A percentile compares a stretch with the other conserved stretches of the same genome.
Conservation (phyloP, 176 grass and related monocot genomes). For the Typha latifolia region DNA sequence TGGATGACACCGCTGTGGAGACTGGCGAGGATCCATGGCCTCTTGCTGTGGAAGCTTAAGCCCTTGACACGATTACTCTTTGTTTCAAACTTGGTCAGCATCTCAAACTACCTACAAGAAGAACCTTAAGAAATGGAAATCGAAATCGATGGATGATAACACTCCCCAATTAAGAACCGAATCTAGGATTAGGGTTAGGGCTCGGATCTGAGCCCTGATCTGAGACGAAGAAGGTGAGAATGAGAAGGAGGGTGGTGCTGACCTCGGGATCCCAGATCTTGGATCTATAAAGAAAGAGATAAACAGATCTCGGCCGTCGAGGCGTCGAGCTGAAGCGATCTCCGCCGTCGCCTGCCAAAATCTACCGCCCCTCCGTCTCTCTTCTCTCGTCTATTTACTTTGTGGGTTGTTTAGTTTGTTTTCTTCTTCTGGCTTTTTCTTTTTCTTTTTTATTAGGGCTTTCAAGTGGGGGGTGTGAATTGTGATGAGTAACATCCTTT, state of each 20-base stretch:
- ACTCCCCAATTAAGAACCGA: background rate
- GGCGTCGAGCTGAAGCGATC: background rate
- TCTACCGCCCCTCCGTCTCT: background rate
- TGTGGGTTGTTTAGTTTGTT: background rate
- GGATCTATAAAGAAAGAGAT: background rate
- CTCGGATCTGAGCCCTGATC: slow-evolving; percentile 20
- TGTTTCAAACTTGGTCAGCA: slow-evolving; percentile 99
- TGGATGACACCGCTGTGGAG: slow-evolving; percentile 93
- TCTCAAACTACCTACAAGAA: slow-evolving; percentile 21
- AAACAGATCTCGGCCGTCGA: slow-evolving; percentile 14
- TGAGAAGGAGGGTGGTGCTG: slow-evolving; percentile 3
- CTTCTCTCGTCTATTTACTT: background rate
- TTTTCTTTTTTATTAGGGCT: background rate
- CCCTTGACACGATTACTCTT: slow-evolving; percentile 99
- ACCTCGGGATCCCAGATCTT: slow-evolving; percentile 11
- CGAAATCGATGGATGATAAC: background rate
- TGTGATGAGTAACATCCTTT: no score
- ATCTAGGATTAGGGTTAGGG: background rate
- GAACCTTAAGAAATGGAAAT: background rate
- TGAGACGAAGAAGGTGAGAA: slow-evolving; percentile 8
- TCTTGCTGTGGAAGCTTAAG: slow-evolving; percentile 77
- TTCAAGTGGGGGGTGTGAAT: no score
- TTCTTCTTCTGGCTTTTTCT: background rate
- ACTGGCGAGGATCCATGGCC: slow-evolving; percentile 79
- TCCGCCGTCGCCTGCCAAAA: background rate